A percentile compares a stretch with the other conserved stretches of the same genome.
These are phyloP conservation scores for Erigeron canadensis DNA, from an alignment of 129 eudicot species.

Conservation along the genomic window DNA sequence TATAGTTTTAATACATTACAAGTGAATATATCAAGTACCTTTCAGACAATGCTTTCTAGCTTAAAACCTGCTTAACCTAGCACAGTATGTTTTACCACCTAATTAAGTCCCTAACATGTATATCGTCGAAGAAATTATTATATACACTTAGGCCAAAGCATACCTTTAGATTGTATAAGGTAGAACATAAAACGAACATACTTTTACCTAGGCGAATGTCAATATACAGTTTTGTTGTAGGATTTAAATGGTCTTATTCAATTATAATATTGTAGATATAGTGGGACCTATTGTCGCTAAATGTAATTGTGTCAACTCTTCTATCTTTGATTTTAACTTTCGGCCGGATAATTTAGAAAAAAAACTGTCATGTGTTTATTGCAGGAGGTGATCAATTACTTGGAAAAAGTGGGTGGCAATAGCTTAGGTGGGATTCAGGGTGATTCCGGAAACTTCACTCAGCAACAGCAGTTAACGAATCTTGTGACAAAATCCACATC, in stretches of 20 bases:
- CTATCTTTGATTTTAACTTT: background rate
- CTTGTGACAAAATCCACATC: conserved; percentile 58
- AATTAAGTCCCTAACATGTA: background rate
- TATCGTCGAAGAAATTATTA: background rate
- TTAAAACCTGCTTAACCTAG: conserved; percentile 6
- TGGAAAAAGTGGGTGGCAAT: conserved; percentile 64
- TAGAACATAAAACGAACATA: background rate
- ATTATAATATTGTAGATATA: no score
- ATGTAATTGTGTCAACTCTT: background rate
- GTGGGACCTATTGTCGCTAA: background rate
- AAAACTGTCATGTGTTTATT: background rate
- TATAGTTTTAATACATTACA: background rate
- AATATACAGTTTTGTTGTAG: background rate
- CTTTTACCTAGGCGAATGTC: background rate
- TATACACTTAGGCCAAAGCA: background rate
- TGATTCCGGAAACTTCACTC: conserved; percentile 59
- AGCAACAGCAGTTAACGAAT: conserved; percentile 42
- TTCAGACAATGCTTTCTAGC: background rate
- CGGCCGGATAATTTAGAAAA: background rate
- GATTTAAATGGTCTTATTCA: background rate
- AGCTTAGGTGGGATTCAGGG: conserved; percentile 48
- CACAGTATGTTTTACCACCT: background rate
- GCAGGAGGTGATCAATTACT: conserved; percentile 80
- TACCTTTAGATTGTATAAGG: background rate
- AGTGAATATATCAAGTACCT: conserved; percentile 4